phyloP scores from a whole-genome alignment of 2,329 filamentous ascomycete species.

The Arthrinium puccinioides region DNA sequence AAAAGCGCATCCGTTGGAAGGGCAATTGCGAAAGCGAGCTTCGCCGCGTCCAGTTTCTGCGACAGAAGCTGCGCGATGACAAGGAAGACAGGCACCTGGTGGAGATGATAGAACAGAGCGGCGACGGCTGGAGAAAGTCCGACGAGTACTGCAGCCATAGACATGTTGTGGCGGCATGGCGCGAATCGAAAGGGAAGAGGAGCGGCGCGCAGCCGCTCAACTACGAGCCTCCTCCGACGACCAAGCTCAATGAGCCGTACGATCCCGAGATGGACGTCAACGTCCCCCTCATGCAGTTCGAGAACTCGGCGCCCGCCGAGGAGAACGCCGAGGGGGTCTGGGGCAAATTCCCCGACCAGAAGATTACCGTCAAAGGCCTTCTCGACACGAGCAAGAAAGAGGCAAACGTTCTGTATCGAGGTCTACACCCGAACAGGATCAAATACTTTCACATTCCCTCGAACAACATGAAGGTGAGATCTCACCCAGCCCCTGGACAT shows the following conservation, averaged over 20 bases:
- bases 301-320: not conserved
- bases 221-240: not conserved
- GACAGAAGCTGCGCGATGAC: slow-evolving; percentile 7
- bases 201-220: not conserved
- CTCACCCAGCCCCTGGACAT: not conserved
- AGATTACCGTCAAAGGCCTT: slow-evolving; percentile 9
- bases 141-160: too few species aligned
- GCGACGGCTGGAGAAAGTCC: slow-evolving; percentile 1
- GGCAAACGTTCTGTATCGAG: slow-evolving; percentile 3
- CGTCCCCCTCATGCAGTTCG: slow-evolving; percentile 14
- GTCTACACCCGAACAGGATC: not conserved
- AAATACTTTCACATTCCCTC: slow-evolving; percentile 24
- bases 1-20: slow-evolving; percentile 9
- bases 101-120: slow-evolving; percentile 4
- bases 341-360: slow-evolving; percentile 17
- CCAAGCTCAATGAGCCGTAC: too few species aligned
- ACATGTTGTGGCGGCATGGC: too few species aligned
- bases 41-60: slow-evolving; percentile 12
- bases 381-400: slow-evolving; percentile 2
- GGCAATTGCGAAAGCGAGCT: slow-evolving; percentile 10
- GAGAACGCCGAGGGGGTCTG: slow-evolving; percentile 2
- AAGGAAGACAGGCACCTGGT: slow-evolving; percentile 11
- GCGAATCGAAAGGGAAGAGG: too few species aligned
- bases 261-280: slow-evolving; percentile 12
- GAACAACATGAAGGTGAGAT: slow-evolving; percentile 23